Base-by-base conservation (phyloP, 2,329 filamentous ascomycete species). In the Elsinoe fawcettii region DNA sequence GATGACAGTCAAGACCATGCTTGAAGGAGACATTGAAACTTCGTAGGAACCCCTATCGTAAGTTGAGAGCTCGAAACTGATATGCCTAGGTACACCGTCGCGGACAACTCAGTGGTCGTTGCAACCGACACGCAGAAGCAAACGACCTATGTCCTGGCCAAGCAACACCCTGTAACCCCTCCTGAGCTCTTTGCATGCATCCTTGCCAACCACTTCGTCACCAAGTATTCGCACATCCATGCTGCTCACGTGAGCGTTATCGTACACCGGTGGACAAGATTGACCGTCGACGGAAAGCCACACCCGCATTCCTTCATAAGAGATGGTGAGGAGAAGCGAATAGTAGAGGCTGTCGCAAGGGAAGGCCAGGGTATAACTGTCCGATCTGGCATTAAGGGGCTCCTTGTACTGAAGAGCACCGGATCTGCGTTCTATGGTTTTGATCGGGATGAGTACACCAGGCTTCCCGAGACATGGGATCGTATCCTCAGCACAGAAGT, bases 101-200 rank as follows among this genome's bases (percentile, higher is more conserved):
- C 90, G 66, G 91, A 99, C 77, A 99, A 99, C 80, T 88, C 86
- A 66, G 88, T 95, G 63, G 84, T 99, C 59, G 92, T 99, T 60
- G 90, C 93, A 62, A 99, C 93, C 60, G 93, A 99, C 74, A 92
- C 90, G 23, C 95, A 97, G 77, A 99, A 99, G 79, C 96, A 99
- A 76, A 97, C 74, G 54, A 68, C 67, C 65, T 96, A 93, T 78
- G 90, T 99, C 75, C 86, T 89, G 69, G 92, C 93, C 68, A 96
- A 96, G 77, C 86, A 95, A 75, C 80, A 95, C 76, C 88, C 91
- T 32, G 87, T 99, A 66, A 90, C 86, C 65, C 91, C 93, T 14
- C 92, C 93, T 0, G 93, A 99, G 78, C 84, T 95, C 61, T 99
- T 89, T 71, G 92, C 88, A 63, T 82, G 86, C 66, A 87, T 88